Percentiles rank a stretch among this genome's conserved stretches.
phyloP scores from a whole-genome alignment of 1,139 yeast genomes.

The Yamadazyma diospyri region DNA sequence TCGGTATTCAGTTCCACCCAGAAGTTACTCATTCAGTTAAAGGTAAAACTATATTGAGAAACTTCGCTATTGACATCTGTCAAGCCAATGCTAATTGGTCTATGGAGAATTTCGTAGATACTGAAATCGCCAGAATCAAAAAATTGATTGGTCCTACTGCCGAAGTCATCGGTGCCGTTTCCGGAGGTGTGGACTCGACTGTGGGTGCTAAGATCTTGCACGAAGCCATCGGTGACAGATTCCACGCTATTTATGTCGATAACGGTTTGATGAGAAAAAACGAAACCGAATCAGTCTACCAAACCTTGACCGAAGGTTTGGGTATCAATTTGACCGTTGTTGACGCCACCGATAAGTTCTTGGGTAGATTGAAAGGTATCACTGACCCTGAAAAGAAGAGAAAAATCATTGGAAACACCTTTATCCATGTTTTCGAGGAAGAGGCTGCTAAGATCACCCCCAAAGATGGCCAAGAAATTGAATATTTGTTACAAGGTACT shows the following conservation, averaged over 20 bases:
- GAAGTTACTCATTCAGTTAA: slow-evolving; percentile 95
- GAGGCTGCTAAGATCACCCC: slow-evolving; percentile 93
- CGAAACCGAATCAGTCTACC: slow-evolving; percentile 85
- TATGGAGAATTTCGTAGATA: slow-evolving; percentile 95
- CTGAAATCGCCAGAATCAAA: slow-evolving; percentile 91
- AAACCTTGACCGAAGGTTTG: slow-evolving; percentile 85
- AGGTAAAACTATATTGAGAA: slow-evolving; percentile 82
- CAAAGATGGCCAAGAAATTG: slow-evolving; percentile 84
- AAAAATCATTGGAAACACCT: slow-evolving; percentile 97
- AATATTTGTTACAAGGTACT: slow-evolving; percentile 94
- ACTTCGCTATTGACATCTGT: slow-evolving; percentile 92
- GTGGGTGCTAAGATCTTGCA: slow-evolving; percentile 98
- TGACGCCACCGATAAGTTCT: slow-evolving; percentile 89
- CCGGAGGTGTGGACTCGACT: slow-evolving; percentile 99
- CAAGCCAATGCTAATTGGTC: slow-evolving; percentile 89
- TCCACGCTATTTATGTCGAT: slow-evolving; percentile 97
- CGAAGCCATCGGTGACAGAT: slow-evolving; percentile 97
- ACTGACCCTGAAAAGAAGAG: slow-evolving; percentile 99
- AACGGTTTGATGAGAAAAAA: slow-evolving; percentile 96
- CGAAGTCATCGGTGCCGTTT: slow-evolving; percentile 98
- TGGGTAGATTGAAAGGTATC: slow-evolving; percentile 82
- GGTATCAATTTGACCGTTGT: slow-evolving; percentile 93
- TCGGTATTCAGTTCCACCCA: slow-evolving; percentile 98
- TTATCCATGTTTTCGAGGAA: slow-evolving; percentile 93
- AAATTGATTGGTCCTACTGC: slow-evolving; percentile 94